Evolutionary conservation across 2,329 filamentous ascomycete species (phyloP).

Genomic region (Aspergillus carbonarius): DNA sequence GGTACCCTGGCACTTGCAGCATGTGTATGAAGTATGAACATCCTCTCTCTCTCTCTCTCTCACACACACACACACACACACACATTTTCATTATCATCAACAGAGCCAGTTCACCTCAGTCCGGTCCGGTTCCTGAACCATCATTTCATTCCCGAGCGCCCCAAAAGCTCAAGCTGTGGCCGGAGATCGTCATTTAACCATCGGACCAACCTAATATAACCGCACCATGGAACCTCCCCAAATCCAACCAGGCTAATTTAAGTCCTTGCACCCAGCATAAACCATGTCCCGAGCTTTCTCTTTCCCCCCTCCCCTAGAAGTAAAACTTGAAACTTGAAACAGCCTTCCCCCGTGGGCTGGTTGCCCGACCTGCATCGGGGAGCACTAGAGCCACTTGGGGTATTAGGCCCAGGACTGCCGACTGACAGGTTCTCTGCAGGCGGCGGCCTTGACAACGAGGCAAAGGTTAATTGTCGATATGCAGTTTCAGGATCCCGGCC

Average conservation of each 20-base stretch:
- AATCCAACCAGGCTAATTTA: neutral
- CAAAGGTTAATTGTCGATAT: neutral
- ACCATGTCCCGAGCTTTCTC: no score
- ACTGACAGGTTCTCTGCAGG: no score
- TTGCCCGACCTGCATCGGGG: neutral
- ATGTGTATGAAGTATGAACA: neutral
- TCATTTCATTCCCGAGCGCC: neutral
- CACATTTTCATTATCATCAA: neutral
- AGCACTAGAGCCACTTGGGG: neutral
- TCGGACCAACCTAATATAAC: neutral
- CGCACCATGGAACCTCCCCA: neutral
- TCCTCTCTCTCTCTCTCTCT: neutral
- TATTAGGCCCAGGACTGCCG: no score
- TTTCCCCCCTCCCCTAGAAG: no score
- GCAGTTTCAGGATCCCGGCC: neutral
- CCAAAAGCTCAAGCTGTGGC: neutral
- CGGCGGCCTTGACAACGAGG: no score
- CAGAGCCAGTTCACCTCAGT: neutral
- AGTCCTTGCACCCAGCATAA: neutral
- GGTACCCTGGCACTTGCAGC: neutral
- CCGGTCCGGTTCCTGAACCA: neutral
- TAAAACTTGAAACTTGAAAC: neutral
- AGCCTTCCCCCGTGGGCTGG: neutral
- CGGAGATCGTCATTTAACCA: slow-evolving; percentile 1
- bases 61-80: no score